phyloP scores from a whole-genome alignment of 2,329 filamentous ascomycete genomes.

The Calonectria crousiana region DNA sequence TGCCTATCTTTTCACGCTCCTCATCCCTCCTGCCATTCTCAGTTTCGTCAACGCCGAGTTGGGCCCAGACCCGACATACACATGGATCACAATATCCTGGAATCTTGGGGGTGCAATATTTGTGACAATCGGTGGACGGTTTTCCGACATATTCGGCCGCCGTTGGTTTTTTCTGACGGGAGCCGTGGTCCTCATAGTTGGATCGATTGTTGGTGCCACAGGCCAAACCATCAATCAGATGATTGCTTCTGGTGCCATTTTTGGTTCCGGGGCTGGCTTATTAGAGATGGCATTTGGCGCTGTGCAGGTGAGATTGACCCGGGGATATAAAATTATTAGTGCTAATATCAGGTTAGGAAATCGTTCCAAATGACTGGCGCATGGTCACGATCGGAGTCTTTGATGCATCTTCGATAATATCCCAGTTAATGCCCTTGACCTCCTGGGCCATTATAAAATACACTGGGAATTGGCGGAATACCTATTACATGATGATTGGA shows the following conservation, averaged over 20 bases:
- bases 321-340: background rate
- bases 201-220: conserved; percentile 54
- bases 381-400: conserved; percentile 50
- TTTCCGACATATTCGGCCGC: conserved; percentile 55
- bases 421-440: conserved; percentile 24
- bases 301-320: conserved; percentile 24
- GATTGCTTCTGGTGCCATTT: conserved; percentile 54
- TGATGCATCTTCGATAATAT: conserved; percentile 24
- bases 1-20: conserved; percentile 51
- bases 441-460: conserved; percentile 26
- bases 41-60: conserved; percentile 51
- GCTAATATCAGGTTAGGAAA: conserved; percentile 41
- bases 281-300: conserved; percentile 54
- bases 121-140: conserved; percentile 49
- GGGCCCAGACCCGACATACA: conserved; percentile 48
- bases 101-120: conserved; percentile 49
- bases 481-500: conserved; percentile 26
- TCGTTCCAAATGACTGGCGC: conserved; percentile 53
- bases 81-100: conserved; percentile 51
- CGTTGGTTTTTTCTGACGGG: conserved; percentile 54
- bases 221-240: conserved; percentile 53
- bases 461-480: conserved; percentile 23
- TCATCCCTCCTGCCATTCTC: conserved; percentile 50
- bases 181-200: conserved; percentile 48
- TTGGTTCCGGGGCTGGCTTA: conserved; percentile 55